phyloP scores from a whole-genome alignment of 177 flowering plant genomes.

The Vitis hybrid region DNA sequence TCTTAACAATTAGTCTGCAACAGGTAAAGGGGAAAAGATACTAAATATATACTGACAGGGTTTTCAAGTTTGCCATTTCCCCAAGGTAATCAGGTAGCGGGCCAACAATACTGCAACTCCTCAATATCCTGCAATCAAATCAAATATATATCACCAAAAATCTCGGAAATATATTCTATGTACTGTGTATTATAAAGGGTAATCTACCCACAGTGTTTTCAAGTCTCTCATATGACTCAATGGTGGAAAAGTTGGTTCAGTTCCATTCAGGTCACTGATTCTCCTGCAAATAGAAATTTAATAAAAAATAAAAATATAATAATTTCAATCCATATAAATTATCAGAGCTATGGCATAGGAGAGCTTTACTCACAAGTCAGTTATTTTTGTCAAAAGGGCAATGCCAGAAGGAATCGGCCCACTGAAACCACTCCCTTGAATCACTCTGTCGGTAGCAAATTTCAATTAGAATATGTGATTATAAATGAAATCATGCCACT shows the following conservation, averaged over 20 bases:
- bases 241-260: constrained; percentile 32
- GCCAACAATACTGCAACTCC: constrained; percentile 53
- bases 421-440: constrained; percentile 50
- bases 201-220: constrained; percentile 31
- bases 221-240: constrained; percentile 21
- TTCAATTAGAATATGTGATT: not conserved
- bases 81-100: constrained; percentile 37
- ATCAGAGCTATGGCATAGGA: not conserved
- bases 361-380: constrained; percentile 42
- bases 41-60: constrained; percentile 31
- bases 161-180: not conserved
- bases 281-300: constrained; percentile 35
- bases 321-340: not conserved
- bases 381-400: constrained; percentile 26
- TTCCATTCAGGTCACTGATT: constrained; percentile 51
- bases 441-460: constrained; percentile 26
- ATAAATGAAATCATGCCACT: not conserved
- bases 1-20: too few relatives aligned
- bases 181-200: too few relatives aligned
- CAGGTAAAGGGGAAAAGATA: too few relatives aligned
- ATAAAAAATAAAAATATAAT: not conserved
- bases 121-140: constrained; percentile 40
- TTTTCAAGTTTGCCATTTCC: constrained; percentile 22
- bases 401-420: constrained; percentile 61
- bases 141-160: not conserved